phyloP scores from a whole-genome alignment of 78 protist species.

The Dictyostelium capitatum region DNA sequence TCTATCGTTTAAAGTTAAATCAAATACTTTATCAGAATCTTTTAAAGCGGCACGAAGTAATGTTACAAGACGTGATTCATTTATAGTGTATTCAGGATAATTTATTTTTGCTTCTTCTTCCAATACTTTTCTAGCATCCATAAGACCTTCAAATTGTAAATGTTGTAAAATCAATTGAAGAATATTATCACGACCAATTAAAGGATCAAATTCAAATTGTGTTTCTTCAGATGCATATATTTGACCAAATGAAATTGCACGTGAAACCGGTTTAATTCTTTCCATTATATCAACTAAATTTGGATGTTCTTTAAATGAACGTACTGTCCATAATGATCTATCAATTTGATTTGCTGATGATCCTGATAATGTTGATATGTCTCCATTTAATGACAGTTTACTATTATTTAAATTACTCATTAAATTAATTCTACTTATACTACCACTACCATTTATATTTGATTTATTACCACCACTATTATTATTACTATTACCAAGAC shows the following conservation, averaged over 20 bases:
- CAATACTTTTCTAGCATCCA: conserved; percentile 32
- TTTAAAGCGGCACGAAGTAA: conserved; percentile 48
- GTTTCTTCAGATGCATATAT: conserved; percentile 76
- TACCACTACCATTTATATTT: not conserved
- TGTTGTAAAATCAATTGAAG: conserved; percentile 69
- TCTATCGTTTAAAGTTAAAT: conserved; percentile 40
- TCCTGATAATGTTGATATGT: not conserved
- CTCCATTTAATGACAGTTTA: conserved; percentile 11
- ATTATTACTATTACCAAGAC: not conserved
- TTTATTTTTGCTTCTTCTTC: conserved; percentile 68
- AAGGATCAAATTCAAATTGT: conserved; percentile 50
- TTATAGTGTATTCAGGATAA: conserved; percentile 65
- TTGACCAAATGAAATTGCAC: conserved; percentile 61
- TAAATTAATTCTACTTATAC: not conserved
- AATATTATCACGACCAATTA: conserved; percentile 67
- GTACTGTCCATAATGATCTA: conserved; percentile 66
- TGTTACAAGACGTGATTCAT: conserved; percentile 49
- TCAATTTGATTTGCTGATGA: conserved; percentile 13
- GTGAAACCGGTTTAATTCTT: conserved; percentile 58
- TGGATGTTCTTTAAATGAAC: conserved; percentile 73
- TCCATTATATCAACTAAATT: conserved; percentile 54
- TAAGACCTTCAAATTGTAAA: conserved; percentile 72
- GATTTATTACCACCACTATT: not conserved
- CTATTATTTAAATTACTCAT: not conserved
- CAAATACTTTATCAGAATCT: conserved; percentile 66